Evolutionary conservation across 2,329 filamentous ascomycete species (phyloP), one percentile per base, ranked within the genome.

Genomic region (Tympanopsis confertula): DNA sequence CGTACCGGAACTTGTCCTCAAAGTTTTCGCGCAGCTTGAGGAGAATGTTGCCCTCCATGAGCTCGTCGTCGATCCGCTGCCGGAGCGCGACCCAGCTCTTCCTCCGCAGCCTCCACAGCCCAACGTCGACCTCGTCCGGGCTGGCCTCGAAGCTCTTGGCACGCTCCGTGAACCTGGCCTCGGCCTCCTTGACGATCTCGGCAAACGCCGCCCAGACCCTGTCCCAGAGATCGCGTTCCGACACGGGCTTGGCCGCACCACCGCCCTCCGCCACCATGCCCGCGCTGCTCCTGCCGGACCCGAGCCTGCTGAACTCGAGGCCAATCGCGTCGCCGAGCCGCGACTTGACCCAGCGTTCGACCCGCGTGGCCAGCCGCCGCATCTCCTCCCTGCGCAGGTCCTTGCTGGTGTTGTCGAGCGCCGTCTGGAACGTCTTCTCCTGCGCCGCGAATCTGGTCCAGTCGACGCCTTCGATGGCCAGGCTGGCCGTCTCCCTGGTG

Each of bases 1-100:
- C 91, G 51, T 98, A 98, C 45, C 91, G 82, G 73, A 98, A 98
- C 61, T 94, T 95, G 65, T 98, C 91, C 61, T 98, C 91, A 48
- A 98, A 98, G 64, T 95, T 96, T 59, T 98, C 91, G 24, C 91
- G 78, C 37, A 98, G 74, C 66, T 98, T 98, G 47, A 96, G 69
- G 22, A 96, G 66, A 38, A 98, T 79, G 54, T 96, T 98, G 50
- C 89, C 89, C 62, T 96, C 91, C 78, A 94, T 94, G 54, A 95
- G 86, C 61, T 98, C 91, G 54, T 98, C 91, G 26, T 96, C 89
- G 44, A 98, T 83, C 65, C 86, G 91, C 42, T 86, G 80, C 35
- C 86, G 76, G 42, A 98, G 68, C 13, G 89, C 88, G 28, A 81
- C 81, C 91, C 91, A 98, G 44, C 86, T 91, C 69, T 96, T 96